A percentile compares a stretch with the other conserved stretches of the same genome.
These are phyloP conservation scores for Pyrrhoderma noxium DNA, from an alignment of 1,284 basidiomycete genomes.

Conservation along the genomic window DNA sequence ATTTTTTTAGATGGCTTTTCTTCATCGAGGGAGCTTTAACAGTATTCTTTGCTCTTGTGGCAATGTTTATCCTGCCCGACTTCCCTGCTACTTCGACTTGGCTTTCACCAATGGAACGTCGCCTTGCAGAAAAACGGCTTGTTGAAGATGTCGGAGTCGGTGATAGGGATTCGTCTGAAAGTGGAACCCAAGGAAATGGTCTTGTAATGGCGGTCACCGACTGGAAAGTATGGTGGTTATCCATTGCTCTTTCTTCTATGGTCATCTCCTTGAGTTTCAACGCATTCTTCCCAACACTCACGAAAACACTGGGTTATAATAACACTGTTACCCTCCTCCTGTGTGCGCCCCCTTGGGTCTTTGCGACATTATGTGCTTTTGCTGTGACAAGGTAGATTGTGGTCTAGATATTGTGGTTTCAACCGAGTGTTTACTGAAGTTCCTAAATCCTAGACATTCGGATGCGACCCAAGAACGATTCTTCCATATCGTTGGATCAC, in stretches of 20 bases:
- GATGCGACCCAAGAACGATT: conserved; percentile 62
- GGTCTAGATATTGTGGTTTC: not conserved
- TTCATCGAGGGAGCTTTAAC: conserved; percentile 68
- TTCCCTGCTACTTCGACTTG: conserved; percentile 57
- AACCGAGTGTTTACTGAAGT: conserved; percentile 19
- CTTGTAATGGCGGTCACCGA: conserved; percentile 56
- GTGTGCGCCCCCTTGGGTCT: conserved; percentile 72
- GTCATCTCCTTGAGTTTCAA: conserved; percentile 67
- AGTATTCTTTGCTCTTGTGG: conserved; percentile 49
- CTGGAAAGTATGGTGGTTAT: conserved; percentile 69
- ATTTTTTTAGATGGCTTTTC: conserved; percentile 56
- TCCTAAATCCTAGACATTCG: conserved; percentile 55
- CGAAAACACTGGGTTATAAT: conserved; percentile 61
- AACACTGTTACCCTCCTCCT: conserved; percentile 61
- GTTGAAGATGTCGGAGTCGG: conserved; percentile 57
- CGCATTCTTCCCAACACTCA: conserved; percentile 65
- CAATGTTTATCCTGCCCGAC: conserved; percentile 71
- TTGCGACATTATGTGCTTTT: conserved; percentile 52
- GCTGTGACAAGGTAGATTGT: conserved; percentile 37
- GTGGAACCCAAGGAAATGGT: conserved; percentile 34
- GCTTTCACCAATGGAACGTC: conserved; percentile 55
- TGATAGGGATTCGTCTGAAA: conserved; percentile 24
- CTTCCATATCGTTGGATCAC: conserved; percentile 51
- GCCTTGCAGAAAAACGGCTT: conserved; percentile 65
- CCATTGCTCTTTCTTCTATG: conserved; percentile 47